phyloP scores from a whole-genome alignment of 306 rosid genomes.

The Dalbergia cultrata region DNA sequence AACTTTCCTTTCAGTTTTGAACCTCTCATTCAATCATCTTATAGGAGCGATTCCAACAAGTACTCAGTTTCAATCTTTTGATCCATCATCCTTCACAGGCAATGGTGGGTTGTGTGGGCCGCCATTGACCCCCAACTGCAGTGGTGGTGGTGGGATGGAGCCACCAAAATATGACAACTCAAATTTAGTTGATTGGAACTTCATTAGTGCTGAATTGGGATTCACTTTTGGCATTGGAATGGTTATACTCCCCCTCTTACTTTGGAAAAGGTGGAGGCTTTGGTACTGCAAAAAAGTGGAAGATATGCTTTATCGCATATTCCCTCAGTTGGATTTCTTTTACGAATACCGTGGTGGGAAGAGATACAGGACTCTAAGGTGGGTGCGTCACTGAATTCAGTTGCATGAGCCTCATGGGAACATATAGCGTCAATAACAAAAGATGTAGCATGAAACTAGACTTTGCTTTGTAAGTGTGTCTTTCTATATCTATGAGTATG shows the following conservation, averaged over 20 bases:
- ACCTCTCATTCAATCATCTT: conserved; percentile 48
- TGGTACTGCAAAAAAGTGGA: not conserved
- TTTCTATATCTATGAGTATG: no score
- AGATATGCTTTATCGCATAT: not conserved
- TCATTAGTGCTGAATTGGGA: conserved; percentile 21
- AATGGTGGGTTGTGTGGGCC: conserved; percentile 45
- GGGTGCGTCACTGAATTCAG: not conserved
- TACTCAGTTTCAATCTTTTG: conserved; percentile 43
- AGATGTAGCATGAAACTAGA: no score
- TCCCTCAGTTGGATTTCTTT: not conserved
- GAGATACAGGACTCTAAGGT: not conserved
- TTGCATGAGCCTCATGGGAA: not conserved
- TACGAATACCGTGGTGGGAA: not conserved
- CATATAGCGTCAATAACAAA: no score
- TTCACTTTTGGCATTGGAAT: conserved; percentile 20
- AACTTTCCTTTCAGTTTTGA: conserved; percentile 32
- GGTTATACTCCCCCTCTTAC: not conserved
- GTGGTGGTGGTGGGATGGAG: not conserved
- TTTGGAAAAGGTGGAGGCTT: conserved; percentile 25
- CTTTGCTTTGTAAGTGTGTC: no score
- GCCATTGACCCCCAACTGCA: conserved; percentile 30
- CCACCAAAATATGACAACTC: not conserved
- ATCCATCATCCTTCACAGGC: conserved; percentile 25
- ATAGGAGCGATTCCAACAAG: conserved; percentile 33
- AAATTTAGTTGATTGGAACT: not conserved